Conservation (phyloP, 305 asterid species). For the Plantago coronopus region DNA sequence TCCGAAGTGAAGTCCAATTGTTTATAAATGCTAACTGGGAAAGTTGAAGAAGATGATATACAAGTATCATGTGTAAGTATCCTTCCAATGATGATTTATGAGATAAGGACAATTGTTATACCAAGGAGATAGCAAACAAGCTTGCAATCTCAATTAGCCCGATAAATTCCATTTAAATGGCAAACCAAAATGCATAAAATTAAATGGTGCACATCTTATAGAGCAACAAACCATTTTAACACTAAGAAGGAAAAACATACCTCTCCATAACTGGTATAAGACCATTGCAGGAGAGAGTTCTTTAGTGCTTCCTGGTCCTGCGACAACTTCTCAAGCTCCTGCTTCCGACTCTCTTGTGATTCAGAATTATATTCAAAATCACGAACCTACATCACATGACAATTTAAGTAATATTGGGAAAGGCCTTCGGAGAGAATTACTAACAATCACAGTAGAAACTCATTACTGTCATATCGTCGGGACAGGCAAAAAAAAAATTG, state of each 20-base stretch:
- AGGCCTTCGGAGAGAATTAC: slow-evolving; percentile 16
- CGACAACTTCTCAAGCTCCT: slow-evolving; percentile 75
- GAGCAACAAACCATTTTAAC: background rate
- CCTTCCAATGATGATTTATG: background rate
- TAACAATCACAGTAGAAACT: slow-evolving; percentile 6
- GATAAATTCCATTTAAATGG: no score
- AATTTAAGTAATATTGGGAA: slow-evolving; percentile 24
- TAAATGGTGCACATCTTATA: background rate
- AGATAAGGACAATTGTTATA: no score
- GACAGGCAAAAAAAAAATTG: no score
- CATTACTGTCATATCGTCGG: no score
- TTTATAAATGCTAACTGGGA: background rate
- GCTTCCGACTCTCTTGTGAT: slow-evolving; percentile 83
- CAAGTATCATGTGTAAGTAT: background rate
- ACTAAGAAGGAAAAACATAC: slow-evolving; percentile 31
- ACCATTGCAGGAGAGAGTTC: slow-evolving; percentile 88
- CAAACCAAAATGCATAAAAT: background rate
- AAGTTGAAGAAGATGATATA: background rate
- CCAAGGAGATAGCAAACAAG: no score
- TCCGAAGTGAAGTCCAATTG: background rate
- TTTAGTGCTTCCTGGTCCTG: slow-evolving; percentile 82
- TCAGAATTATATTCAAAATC: slow-evolving; percentile 83
- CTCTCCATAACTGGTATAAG: slow-evolving; percentile 96
- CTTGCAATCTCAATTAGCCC: no score
- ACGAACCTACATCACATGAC: slow-evolving; percentile 53